Percentiles rank a stretch among this genome's conserved stretches.
phyloP scores from a whole-genome alignment of 2,329 filamentous ascomycete genomes.

The Teratosphaeria zuluensis region DNA sequence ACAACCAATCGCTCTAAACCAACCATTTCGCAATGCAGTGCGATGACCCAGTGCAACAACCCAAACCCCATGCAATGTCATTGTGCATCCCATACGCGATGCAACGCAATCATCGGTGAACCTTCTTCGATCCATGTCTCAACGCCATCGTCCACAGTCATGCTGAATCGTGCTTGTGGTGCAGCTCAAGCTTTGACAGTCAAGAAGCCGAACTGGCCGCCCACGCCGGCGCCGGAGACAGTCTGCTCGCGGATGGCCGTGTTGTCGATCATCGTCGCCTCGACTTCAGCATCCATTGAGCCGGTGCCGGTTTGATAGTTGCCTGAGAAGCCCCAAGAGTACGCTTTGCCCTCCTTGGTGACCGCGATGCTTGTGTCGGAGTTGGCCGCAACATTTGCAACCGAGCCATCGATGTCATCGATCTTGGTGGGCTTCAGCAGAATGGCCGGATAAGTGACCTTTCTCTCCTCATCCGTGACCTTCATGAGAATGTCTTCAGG shows the following conservation, averaged over 20 bases:
- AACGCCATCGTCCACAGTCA: not conserved
- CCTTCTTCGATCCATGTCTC: not conserved
- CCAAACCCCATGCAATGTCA: not conserved
- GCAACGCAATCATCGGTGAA: not conserved
- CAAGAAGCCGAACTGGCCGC: slow-evolving; percentile 66
- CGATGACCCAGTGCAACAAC: not conserved
- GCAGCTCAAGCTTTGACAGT: slow-evolving; percentile 9
- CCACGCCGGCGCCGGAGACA: slow-evolving; percentile 60
- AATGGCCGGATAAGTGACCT: slow-evolving; percentile 60
- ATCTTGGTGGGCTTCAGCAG: slow-evolving; percentile 55
- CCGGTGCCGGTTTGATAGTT: slow-evolving; percentile 76
- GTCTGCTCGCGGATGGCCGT: slow-evolving; percentile 57
- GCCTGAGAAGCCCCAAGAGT: slow-evolving; percentile 70
- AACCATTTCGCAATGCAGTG: not conserved
- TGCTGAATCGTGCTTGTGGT: not conserved
- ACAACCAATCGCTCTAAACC: not conserved
- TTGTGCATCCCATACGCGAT: not conserved
- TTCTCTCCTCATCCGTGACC: slow-evolving; percentile 22
- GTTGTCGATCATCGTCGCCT: slow-evolving; percentile 75
- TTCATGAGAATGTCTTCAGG: slow-evolving; percentile 34
- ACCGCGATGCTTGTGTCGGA: slow-evolving; percentile 67
- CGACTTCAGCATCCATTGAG: slow-evolving; percentile 66
- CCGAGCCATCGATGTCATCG: slow-evolving; percentile 47
- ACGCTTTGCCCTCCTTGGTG: slow-evolving; percentile 58
- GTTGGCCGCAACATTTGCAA: slow-evolving; percentile 38